Evolutionary conservation across 2,329 filamentous ascomycete species (phyloP).

Genomic region (Dactylellina cionopaga): DNA sequence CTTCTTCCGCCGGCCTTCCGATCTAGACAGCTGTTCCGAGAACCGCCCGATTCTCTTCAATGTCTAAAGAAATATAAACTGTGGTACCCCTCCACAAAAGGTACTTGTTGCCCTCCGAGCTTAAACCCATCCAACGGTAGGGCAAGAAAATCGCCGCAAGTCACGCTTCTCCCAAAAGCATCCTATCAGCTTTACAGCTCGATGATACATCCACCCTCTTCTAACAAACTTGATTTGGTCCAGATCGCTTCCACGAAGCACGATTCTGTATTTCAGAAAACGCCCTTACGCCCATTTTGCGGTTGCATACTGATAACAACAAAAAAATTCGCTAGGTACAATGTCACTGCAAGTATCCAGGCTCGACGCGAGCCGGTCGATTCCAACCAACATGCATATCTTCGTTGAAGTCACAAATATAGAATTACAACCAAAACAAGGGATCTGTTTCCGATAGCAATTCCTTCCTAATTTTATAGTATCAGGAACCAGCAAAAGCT

Average conservation of each 20-base stretch:
- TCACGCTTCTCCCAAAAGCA: neutral
- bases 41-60: constrained; percentile 16
- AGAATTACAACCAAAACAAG: neutral
- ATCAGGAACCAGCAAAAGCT: neutral
- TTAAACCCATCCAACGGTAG: neutral
- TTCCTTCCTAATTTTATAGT: neutral
- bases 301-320: neutral
- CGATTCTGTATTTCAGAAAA: neutral
- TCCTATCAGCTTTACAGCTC: constrained; percentile 16
- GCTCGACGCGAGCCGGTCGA: neutral
- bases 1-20: constrained; percentile 2
- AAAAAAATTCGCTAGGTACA: neutral
- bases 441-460: neutral
- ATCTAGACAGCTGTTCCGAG: constrained; percentile 27
- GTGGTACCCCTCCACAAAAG: neutral
- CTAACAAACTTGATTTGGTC: neutral
- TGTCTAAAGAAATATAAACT: neutral
- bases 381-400: neutral
- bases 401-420: neutral
- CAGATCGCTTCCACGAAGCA: neutral
- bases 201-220: neutral
- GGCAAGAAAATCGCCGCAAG: constrained; percentile 12
- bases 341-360: neutral
- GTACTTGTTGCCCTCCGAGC: neutral
- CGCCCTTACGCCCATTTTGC: neutral